phyloP scores from a whole-genome alignment of 306 rosid species.

The Cyamopsis tetragonoloba region DNA sequence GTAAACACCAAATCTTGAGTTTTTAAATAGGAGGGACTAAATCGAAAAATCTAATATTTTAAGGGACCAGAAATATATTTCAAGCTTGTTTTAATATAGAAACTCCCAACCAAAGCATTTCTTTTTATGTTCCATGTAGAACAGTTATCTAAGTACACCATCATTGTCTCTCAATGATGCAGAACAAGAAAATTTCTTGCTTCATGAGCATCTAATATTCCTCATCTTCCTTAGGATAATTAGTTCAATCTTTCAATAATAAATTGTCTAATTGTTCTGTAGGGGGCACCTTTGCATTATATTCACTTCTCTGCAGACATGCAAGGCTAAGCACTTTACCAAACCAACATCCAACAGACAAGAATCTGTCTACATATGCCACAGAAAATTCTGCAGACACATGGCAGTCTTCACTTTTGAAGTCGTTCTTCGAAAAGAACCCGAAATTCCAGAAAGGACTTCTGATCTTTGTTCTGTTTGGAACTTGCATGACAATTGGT shows the following conservation, averaged over 20 bases:
- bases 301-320: constrained; percentile 74
- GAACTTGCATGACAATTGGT: constrained; percentile 74
- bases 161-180: not conserved
- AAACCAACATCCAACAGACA: constrained; percentile 62
- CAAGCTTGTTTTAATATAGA: not conserved
- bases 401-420: constrained; percentile 29
- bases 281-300: constrained; percentile 87
- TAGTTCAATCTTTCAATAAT: constrained; percentile 24
- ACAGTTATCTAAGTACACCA: not conserved
- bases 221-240: not conserved
- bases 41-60: no score
- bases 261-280: constrained; percentile 33
- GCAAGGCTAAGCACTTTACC: constrained; percentile 64
- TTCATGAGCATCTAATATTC: not conserved
- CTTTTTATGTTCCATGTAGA: not conserved
- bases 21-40: no score
- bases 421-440: constrained; percentile 49
- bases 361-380: constrained; percentile 29
- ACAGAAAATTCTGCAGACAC: constrained; percentile 32
- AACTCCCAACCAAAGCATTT: not conserved
- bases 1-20: no score
- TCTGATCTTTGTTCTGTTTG: constrained; percentile 63
- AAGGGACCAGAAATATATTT: no score
- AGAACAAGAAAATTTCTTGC: not conserved
- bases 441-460: constrained; percentile 47